Base-by-base conservation (phyloP, 805 yeast species). In the Grigorovia jiainica region DNA sequence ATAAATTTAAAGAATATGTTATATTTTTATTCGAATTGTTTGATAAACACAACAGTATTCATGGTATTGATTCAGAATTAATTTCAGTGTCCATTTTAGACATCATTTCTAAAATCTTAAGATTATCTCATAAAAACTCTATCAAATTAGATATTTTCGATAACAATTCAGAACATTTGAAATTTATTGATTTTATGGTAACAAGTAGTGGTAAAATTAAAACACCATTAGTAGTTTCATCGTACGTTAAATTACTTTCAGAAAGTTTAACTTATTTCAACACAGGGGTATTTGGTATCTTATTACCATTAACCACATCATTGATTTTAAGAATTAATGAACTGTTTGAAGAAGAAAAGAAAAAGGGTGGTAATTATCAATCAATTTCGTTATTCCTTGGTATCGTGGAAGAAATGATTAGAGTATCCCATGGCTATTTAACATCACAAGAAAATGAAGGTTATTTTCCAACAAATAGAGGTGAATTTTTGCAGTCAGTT, bases 351-450 rank as follows among this genome's bases (percentile, higher is more conserved):
- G 41, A 46, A 35, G 52, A 52, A 43, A 44, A 48, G 25, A 45
- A 33, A 8, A 57, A 54, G 6, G 68, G 73, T 5, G 76, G 73
- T 9, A 54, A 67, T 58, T 61, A 68, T 54, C 63, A 72, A 44
- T 61, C 77, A 27, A 59, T 76, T 47, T 54, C 75, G 39, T 55
- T 71, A 36, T 58, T 70, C 38, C 61, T 72, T 36, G 61, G 71
- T 11, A 89, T 90, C 0, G 54, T 86, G 19, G 89, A 86, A 52
- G 82, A 78, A 40, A 59, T 87, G 9, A 55, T 87, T 30, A 68
- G 72, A 2, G 52, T 72, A 1, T 71, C 83, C 8, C 86, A 82
- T 54, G 70, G 76, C 24, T 75, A 71, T 47, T 53, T 78, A 44
- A 34, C 67, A 7, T 65, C 70, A 0, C 70, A 52, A 33, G 65